phyloP scores from a whole-genome alignment of 805 yeast genomes.

The Ogataea ganodermae region DNA sequence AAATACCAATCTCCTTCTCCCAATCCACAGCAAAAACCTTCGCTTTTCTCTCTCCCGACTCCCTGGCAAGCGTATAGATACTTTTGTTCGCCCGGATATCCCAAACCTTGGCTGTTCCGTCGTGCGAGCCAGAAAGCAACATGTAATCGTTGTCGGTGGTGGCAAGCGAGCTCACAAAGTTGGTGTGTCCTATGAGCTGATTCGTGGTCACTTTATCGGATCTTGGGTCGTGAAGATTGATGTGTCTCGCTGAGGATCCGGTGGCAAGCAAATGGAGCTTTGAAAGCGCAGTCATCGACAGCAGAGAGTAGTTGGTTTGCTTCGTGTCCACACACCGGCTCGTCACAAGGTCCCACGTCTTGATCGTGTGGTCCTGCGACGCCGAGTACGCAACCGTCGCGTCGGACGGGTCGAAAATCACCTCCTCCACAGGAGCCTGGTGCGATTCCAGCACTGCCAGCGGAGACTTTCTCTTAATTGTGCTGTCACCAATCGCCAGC shows the following conservation, averaged over 20 bases:
- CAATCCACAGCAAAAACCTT: slow-evolving; percentile 89
- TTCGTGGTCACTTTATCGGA: slow-evolving; percentile 62
- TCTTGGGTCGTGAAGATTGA: slow-evolving; percentile 91
- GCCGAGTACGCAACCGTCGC: slow-evolving; percentile 87
- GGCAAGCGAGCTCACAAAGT: slow-evolving; percentile 81
- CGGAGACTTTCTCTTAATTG: slow-evolving; percentile 80
- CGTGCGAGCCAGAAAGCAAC: slow-evolving; percentile 92
- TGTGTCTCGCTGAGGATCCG: slow-evolving; percentile 98
- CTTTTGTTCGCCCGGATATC: slow-evolving; percentile 85
- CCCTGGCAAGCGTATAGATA: slow-evolving; percentile 80
- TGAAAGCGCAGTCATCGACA: slow-evolving; percentile 71
- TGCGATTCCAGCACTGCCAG: slow-evolving; percentile 79
- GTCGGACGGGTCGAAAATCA: slow-evolving; percentile 72
- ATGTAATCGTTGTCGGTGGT: slow-evolving; percentile 79
- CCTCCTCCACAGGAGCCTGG: slow-evolving; percentile 83
- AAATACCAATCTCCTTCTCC: slow-evolving; percentile 77
- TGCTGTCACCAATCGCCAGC: slow-evolving; percentile 73
- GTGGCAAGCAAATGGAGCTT: slow-evolving; percentile 73
- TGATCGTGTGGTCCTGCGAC: slow-evolving; percentile 91
- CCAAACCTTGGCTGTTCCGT: slow-evolving; percentile 95
- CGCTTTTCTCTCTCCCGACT: slow-evolving; percentile 51
- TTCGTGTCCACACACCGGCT: slow-evolving; percentile 83
- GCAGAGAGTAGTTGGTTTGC: slow-evolving; percentile 80
- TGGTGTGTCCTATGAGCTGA: slow-evolving; percentile 85
- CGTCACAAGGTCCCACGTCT: slow-evolving; percentile 95